phyloP scores from a whole-genome alignment of 495 filamentous ascomycete genomes.

The Rhypophila decipiens region DNA sequence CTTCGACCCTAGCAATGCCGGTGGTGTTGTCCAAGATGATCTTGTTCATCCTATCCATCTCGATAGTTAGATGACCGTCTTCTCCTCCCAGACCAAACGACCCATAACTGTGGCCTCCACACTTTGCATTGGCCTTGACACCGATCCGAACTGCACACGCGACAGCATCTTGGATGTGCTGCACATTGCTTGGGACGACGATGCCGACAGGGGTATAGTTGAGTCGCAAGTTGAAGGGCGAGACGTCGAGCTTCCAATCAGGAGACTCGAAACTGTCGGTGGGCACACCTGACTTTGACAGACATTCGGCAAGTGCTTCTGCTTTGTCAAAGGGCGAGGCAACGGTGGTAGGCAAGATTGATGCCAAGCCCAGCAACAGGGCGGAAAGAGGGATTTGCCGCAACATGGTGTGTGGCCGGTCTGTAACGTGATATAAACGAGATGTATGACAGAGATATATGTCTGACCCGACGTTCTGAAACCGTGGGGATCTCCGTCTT shows the following conservation, averaged over 20 bases:
- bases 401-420: slow-evolving; percentile 7
- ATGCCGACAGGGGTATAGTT: slow-evolving; percentile 34
- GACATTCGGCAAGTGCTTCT: slow-evolving; percentile 33
- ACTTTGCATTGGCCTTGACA: slow-evolving; percentile 40
- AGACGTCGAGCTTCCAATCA: slow-evolving; percentile 34
- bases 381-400: slow-evolving; percentile 8
- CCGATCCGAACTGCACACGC: slow-evolving; percentile 31
- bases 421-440: slow-evolving; percentile 11
- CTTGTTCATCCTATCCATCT: slow-evolving; percentile 39
- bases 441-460: not conserved
- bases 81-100: slow-evolving; percentile 42
- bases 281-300: slow-evolving; percentile 26
- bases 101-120: slow-evolving; percentile 43
- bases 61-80: slow-evolving; percentile 39
- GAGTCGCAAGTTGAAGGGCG: slow-evolving; percentile 35
- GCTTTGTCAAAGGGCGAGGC: slow-evolving; percentile 17
- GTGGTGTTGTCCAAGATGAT: slow-evolving; percentile 32
- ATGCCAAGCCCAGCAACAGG: slow-evolving; percentile 18
- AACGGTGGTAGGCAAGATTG: not conserved
- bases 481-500: slow-evolving; percentile 11
- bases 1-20: slow-evolving; percentile 33
- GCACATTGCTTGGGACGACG: slow-evolving; percentile 28
- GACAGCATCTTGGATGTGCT: slow-evolving; percentile 37
- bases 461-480: too few relatives aligned
- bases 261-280: slow-evolving; percentile 25